phyloP scores from a whole-genome alignment of 108 stramenopile species.

The Cyclotella choctawhatcheeana region DNA sequence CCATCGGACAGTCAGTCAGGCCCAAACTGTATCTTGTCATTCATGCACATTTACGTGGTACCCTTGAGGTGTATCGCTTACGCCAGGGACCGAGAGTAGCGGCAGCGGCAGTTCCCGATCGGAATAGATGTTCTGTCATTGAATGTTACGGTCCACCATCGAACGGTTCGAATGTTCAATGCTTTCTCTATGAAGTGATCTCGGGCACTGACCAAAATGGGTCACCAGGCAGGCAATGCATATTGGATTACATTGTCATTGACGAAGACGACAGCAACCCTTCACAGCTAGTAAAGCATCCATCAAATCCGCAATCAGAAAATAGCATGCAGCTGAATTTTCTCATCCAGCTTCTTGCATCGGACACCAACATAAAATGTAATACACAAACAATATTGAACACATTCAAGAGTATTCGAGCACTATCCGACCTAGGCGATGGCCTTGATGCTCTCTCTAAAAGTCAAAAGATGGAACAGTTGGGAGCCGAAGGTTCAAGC shows the following conservation, averaged over 20 bases:
- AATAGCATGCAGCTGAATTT: conserved; percentile 67
- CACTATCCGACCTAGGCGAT: conserved; percentile 66
- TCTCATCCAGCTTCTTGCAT: conserved; percentile 71
- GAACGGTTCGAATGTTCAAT: conserved; percentile 27
- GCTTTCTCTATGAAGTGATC: conserved; percentile 38
- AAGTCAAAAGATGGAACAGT: conserved; percentile 64
- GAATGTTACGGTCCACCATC: conserved; percentile 46
- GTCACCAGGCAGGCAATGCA: conserved; percentile 27
- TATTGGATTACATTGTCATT: conserved; percentile 40
- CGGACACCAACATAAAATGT: conserved; percentile 65
- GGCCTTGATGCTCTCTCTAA: conserved; percentile 71
- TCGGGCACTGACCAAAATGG: conserved; percentile 1
- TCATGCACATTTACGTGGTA: conserved; percentile 69
- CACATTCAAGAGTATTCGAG: conserved; percentile 67
- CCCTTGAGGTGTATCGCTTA: conserved; percentile 76
- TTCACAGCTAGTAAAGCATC: too few relatives aligned
- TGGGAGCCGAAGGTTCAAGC: conserved; percentile 67
- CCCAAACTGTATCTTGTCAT: conserved; percentile 65
- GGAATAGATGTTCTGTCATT: conserved; percentile 43
- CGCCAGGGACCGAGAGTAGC: conserved; percentile 67
- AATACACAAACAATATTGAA: conserved; percentile 60
- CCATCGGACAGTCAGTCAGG: conserved; percentile 15
- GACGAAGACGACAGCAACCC: conserved; percentile 28
- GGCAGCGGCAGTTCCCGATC: conserved; percentile 45
- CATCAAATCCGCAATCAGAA: conserved; percentile 27